Conservation (phyloP, 805 yeast genomes). For the Candida lessepsii region DNA sequence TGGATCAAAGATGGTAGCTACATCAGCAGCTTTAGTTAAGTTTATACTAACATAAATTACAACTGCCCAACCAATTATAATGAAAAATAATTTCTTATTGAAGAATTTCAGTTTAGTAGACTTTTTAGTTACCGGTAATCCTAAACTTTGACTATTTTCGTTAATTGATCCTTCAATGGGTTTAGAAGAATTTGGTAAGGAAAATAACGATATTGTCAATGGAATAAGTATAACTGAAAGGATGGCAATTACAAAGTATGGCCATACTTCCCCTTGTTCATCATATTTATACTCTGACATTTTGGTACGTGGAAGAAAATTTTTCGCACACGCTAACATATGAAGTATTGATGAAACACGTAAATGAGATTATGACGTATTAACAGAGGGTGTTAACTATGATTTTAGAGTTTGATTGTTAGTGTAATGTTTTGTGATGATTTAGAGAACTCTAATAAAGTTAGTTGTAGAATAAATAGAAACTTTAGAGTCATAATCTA, state of each 20-base stretch:
- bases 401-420: too few relatives aligned
- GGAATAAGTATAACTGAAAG: conserved; percentile 70
- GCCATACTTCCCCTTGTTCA: conserved; percentile 91
- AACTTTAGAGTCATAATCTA: too few relatives aligned
- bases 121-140: conserved; percentile 29
- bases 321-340: conserved; percentile 3
- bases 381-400: too few relatives aligned
- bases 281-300: conserved; percentile 69
- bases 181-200: conserved; percentile 15
- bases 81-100: conserved; percentile 33
- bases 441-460: too few relatives aligned
- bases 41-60: conserved; percentile 41
- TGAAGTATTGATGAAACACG: too few relatives aligned
- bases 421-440: too few relatives aligned
- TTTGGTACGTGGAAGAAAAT: conserved; percentile 7
- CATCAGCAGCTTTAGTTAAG: conserved; percentile 45
- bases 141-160: conserved; percentile 35
- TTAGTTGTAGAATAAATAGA: too few relatives aligned
- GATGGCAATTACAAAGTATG: conserved; percentile 78
- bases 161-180: conserved; percentile 31
- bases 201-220: conserved; percentile 38
- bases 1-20: conserved; percentile 73
- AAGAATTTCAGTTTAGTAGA: conserved; percentile 27
- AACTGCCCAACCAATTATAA: conserved; percentile 60
- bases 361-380: too few relatives aligned